These are phyloP conservation scores for Lactuca sativa DNA, from an alignment of 129 eudicot species.

Conservation along the genomic window DNA sequence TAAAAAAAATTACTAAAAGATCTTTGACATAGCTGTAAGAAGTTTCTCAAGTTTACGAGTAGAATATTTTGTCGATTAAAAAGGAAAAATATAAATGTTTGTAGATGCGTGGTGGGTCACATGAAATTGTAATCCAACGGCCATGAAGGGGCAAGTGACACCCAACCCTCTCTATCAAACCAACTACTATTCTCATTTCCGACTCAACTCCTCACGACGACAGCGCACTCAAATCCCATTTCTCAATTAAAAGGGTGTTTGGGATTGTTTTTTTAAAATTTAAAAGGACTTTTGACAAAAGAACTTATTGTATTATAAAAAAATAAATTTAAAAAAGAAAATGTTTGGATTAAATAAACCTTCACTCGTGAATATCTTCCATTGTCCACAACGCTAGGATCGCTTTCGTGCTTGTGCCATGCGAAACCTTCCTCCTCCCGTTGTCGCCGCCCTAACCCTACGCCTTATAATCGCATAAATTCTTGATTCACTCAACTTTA, in stretches of 20 bases:
- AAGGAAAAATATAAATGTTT: neutral
- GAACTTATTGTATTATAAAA: too few relatives aligned
- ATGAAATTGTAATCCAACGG: slow-evolving; percentile 29
- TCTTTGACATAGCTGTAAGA: too few relatives aligned
- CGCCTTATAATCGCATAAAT: slow-evolving; percentile 85
- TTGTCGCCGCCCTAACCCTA: slow-evolving; percentile 54
- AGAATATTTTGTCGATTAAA: too few relatives aligned
- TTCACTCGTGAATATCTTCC: slow-evolving; percentile 50
- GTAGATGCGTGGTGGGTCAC: slow-evolving; percentile 23
- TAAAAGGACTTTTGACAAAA: too few relatives aligned
- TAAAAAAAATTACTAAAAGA: too few relatives aligned
- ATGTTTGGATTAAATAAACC: neutral
- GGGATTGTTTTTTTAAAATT: too few relatives aligned
- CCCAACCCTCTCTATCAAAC: slow-evolving; percentile 21
- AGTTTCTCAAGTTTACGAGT: too few relatives aligned
- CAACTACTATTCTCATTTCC: slow-evolving; percentile 20
- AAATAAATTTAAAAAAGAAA: too few relatives aligned
- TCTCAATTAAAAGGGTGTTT: neutral
- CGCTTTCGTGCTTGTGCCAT: slow-evolving; percentile 78
- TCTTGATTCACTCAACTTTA: slow-evolving; percentile 77
- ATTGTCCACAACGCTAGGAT: slow-evolving; percentile 72
- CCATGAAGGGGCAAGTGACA: slow-evolving; percentile 26
- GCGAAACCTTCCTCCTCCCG: slow-evolving; percentile 82
- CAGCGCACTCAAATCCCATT: slow-evolving; percentile 27
- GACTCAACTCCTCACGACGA: slow-evolving; percentile 8